These are phyloP conservation scores for Colletotrichum sp. DNA, from an alignment of 2,329 filamentous ascomycete species.

Conservation along the genomic window DNA sequence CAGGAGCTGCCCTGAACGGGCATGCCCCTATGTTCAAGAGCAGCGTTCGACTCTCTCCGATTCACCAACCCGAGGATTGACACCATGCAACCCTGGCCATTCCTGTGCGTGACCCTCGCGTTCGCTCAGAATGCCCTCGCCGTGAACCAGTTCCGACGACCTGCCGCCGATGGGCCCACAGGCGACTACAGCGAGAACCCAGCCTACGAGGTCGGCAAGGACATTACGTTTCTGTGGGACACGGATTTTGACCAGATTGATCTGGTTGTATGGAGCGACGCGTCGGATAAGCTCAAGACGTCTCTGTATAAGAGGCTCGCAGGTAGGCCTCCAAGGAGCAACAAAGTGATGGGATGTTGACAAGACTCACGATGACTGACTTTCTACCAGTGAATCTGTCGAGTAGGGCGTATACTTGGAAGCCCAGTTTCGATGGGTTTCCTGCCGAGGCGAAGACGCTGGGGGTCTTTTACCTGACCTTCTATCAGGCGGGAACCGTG, in stretches of 20 bases:
- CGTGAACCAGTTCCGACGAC: neutral
- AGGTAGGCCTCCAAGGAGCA: neutral
- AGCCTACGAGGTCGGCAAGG: neutral
- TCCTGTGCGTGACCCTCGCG: neutral
- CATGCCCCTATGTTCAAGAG: fast-evolving
- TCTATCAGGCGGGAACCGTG: neutral
- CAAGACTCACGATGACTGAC: neutral
- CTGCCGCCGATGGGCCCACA: neutral
- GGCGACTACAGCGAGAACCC: neutral
- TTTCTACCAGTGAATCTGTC: neutral
- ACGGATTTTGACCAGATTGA: neutral
- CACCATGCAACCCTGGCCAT: neutral
- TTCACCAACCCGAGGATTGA: neutral
- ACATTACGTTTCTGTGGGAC: neutral
- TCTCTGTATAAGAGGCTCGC: neutral
- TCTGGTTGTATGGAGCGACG: neutral
- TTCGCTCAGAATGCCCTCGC: neutral
- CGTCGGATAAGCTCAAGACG: neutral
- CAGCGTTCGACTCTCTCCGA: neutral
- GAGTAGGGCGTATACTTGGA: neutral
- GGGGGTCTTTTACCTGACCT: neutral
- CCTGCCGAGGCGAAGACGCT: neutral
- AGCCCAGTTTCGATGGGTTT: neutral
- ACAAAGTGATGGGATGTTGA: neutral
- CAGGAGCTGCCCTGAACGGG: neutral